These are phyloP conservation scores for Talaromyces atroroseus DNA, from an alignment of 2,329 filamentous ascomycete genomes.

Conservation along the genomic window DNA sequence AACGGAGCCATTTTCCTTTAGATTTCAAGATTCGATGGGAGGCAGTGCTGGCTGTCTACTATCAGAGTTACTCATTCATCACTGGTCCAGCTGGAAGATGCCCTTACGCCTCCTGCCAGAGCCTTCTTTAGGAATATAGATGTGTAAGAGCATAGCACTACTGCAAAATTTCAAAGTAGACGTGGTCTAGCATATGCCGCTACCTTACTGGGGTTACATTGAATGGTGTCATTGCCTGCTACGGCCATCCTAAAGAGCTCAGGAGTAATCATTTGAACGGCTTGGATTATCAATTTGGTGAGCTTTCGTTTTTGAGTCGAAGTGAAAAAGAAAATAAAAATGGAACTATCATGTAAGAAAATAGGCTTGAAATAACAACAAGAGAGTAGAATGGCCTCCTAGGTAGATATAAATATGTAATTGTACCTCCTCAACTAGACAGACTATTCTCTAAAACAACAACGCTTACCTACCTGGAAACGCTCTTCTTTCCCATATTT, in stretches of 20 bases:
- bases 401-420: not conserved
- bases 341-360: not conserved
- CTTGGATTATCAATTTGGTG: not conserved
- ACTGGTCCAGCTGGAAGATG: no score
- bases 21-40: no score
- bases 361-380: not conserved
- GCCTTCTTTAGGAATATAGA: no score
- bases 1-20: no score
- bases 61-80: no score
- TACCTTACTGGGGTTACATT: slow-evolving; percentile 8
- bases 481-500: not conserved
- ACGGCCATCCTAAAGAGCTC: not conserved
- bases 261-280: not conserved
- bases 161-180: not conserved
- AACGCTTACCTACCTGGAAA: not conserved
- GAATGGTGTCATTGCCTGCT: not conserved
- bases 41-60: no score
- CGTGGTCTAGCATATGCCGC: not conserved
- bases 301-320: not conserved
- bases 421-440: not conserved
- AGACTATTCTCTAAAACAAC: not conserved
- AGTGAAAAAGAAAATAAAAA: not conserved
- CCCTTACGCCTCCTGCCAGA: not conserved
- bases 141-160: not conserved
- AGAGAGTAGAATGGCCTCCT: not conserved